Base-by-base conservation (phyloP, 331 rosid genomes). In the Quercus tomentella region DNA sequence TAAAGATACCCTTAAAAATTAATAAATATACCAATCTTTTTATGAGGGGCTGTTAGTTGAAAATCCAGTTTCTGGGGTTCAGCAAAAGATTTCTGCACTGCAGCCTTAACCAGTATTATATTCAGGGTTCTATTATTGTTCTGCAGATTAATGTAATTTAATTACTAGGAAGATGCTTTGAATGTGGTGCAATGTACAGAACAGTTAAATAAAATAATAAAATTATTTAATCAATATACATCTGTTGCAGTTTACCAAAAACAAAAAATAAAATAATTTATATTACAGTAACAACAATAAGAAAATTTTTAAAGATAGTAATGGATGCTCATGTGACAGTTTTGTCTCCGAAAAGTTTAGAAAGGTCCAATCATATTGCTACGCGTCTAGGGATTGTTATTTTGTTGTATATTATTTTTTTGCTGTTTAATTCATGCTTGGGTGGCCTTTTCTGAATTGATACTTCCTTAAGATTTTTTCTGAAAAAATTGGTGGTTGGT, bases 161-260 rank as follows among this genome's bases (percentile, higher is more conserved):
- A 87, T 83, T 84, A 86, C 70, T 67, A 56, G 76, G 75, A 88
- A 92, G 98, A 92, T 94, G 97, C 98, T 88, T 85, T 88, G 91
- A 91, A 88, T 88, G 97, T 88, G 93, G 85, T 68, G 91, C 88
- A 77, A 86, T 66, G 70, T 51, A 83, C 73, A 82, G 83, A 84
- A 83, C 88, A 88, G 79, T 85, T 80, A 82, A 84, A 81, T 43
- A 60, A 77, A 78, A 41, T 41, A 41, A 41, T 41, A 9, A 76
- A 73, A 76, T 74, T 73, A 76, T 76, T 70, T 62, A 49, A 76
- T 55, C 52, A 45, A 77, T 72, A 61, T 31, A 79, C 80, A 52
- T 77, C 75, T 74, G 77, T 21, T 17, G 71, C 70, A 30, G 79
- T 62, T 77, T 41, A 31, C 72, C 54, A 30, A 69, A 69, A 74